Conservation (phyloP, 805 yeast species). For the Kodamaea leandrae region DNA sequence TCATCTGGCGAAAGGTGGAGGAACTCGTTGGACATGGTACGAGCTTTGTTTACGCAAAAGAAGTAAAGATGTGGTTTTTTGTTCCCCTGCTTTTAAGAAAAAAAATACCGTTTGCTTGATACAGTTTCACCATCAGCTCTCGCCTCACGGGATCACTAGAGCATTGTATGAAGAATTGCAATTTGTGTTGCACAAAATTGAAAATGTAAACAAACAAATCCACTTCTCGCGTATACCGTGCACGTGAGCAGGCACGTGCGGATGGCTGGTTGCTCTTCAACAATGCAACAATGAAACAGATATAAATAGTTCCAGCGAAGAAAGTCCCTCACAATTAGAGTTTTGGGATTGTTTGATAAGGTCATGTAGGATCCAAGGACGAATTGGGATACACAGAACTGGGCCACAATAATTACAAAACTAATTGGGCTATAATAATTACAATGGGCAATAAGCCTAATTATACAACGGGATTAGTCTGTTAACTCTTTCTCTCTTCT, state of each 20-base stretch:
- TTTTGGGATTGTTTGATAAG: no score
- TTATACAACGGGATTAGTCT: no score
- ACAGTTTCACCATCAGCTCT: slow-evolving; percentile 1
- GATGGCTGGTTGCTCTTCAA: no score
- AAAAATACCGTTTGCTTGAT: not conserved
- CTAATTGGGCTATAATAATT: no score
- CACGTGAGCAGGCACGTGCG: slow-evolving; percentile 1
- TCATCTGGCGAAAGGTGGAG: slow-evolving; percentile 33
- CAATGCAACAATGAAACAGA: no score
- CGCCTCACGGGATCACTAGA: slow-evolving; percentile 5
- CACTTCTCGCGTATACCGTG: not conserved
- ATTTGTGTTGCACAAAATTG: not conserved
- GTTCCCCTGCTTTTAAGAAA: not conserved
- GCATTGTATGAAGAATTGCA: slow-evolving; percentile 3
- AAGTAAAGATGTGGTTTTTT: not conserved
- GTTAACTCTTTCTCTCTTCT: no score
- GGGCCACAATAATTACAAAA: no score
- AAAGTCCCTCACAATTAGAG: no score
- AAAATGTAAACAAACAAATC: slow-evolving; percentile 3
- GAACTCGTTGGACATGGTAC: slow-evolving; percentile 27
- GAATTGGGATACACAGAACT: no score
- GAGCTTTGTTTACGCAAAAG: not conserved
- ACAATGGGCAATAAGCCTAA: no score
- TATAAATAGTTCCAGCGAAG: no score
- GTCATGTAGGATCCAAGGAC: no score